phyloP scores from a whole-genome alignment of 352 stramenopile species.

The Pythium periplocum region DNA sequence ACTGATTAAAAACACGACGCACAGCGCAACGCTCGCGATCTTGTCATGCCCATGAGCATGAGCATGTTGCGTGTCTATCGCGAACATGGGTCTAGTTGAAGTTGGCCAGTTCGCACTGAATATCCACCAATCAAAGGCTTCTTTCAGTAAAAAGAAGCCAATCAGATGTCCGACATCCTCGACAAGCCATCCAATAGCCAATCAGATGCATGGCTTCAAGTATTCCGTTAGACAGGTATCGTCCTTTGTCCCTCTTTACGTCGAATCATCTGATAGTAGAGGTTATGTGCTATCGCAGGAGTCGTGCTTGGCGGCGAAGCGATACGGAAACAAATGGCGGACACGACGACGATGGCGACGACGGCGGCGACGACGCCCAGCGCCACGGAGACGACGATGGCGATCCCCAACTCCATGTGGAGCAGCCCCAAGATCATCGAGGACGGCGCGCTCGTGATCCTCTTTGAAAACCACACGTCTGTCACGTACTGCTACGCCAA shows the following conservation, averaged over 20 bases:
- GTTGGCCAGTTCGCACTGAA: no score
- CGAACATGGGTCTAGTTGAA: no score
- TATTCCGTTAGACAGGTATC: no score
- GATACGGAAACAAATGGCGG: neutral
- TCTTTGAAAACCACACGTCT: constrained; percentile 95
- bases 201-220: neutral
- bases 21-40: neutral
- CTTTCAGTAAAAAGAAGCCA: no score
- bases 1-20: constrained; percentile 21
- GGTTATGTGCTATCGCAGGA: no score
- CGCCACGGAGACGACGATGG: constrained; percentile 6
- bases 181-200: neutral
- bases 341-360: constrained; percentile 10
- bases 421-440: constrained; percentile 41
- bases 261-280: no score
- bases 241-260: no score
- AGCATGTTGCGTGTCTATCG: no score
- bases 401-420: constrained; percentile 72
- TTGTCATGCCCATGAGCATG: no score
- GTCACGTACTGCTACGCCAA: constrained; percentile 94
- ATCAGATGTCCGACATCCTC: neutral
- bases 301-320: no score
- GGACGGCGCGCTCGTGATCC: constrained; percentile 93
- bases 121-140: no score
- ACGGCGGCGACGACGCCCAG: neutral